A percentile compares a stretch with the other conserved stretches of the same genome.
Evolutionary conservation across 768 basidiomycete genomes (phyloP).

Genomic region (Strobilomyces dryophilus): DNA sequence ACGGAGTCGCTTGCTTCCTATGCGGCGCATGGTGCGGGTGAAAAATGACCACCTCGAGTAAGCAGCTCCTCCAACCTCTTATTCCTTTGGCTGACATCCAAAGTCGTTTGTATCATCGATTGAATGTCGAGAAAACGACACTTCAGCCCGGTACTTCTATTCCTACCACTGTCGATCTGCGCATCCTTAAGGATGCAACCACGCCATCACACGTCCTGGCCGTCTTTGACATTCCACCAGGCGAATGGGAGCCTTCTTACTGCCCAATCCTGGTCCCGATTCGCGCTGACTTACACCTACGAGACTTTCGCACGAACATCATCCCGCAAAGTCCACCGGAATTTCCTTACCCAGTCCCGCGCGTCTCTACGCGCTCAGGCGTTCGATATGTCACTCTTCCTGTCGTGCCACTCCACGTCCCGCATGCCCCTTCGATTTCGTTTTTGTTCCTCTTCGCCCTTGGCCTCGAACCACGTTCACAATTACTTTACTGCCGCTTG

Average conservation of each 20-base stretch:
- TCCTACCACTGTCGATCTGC: slow-evolving; percentile 46
- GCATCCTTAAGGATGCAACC: slow-evolving; percentile 40
- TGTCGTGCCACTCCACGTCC: slow-evolving; percentile 44
- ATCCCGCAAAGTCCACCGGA: slow-evolving; percentile 32
- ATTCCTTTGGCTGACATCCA: slow-evolving; percentile 5
- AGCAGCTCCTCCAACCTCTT: neutral
- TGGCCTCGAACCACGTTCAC: slow-evolving; percentile 45
- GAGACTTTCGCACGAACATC: slow-evolving; percentile 35
- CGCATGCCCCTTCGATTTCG: slow-evolving; percentile 51
- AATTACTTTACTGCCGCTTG: slow-evolving; percentile 45
- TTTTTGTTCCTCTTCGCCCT: slow-evolving; percentile 58
- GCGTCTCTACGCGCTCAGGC: slow-evolving; percentile 13
- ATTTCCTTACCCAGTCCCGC: slow-evolving; percentile 32
- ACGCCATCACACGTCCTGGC: slow-evolving; percentile 59
- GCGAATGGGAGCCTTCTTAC: slow-evolving; percentile 27
- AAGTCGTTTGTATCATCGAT: slow-evolving; percentile 30
- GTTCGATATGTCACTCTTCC: slow-evolving; percentile 45
- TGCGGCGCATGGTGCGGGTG: slow-evolving; percentile 13
- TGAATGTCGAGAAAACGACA: slow-evolving; percentile 31
- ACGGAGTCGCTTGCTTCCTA: slow-evolving; percentile 24
- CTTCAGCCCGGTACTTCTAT: slow-evolving; percentile 26
- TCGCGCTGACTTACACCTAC: slow-evolving; percentile 42
- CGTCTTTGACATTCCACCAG: slow-evolving; percentile 33
- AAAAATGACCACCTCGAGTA: slow-evolving; percentile 30
- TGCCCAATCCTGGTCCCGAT: slow-evolving; percentile 52